A percentile compares a stretch with the other conserved stretches of the same genome.
Conservation (phyloP, 164 flowering plant species). For the Liriodendron chinense region DNA sequence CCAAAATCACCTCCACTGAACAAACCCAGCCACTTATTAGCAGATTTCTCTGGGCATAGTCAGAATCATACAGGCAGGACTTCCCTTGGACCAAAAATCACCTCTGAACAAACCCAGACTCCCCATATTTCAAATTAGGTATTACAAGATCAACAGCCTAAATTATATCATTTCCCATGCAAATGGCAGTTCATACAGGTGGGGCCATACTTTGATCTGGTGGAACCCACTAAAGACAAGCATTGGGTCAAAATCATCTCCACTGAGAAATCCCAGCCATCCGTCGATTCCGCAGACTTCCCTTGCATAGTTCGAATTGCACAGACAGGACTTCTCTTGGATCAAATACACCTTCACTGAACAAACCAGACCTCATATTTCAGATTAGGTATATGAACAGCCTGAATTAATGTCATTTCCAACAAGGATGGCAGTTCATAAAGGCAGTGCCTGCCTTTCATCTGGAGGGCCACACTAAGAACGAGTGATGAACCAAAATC, state of each 20-base stretch:
- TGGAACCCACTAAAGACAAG: neutral
- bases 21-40: neutral
- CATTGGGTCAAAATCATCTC: neutral
- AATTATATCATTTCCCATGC: neutral
- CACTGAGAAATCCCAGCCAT: neutral
- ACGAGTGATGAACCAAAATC: neutral
- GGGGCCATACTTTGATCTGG: neutral
- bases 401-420: neutral
- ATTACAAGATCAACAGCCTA: neutral
- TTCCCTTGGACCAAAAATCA: neutral
- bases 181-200: neutral
- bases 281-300: neutral
- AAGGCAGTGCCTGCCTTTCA: neutral
- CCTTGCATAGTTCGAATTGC: neutral
- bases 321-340: neutral
- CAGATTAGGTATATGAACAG: neutral
- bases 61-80: neutral
- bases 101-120: neutral
- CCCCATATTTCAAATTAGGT: neutral
- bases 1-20: neutral
- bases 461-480: neutral
- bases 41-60: neutral
- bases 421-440: neutral
- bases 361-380: neutral
- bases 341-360: neutral